Evolutionary conservation across 2,329 filamentous ascomycete species (phyloP).

Genomic region (Incumbomyces delicatus): DNA sequence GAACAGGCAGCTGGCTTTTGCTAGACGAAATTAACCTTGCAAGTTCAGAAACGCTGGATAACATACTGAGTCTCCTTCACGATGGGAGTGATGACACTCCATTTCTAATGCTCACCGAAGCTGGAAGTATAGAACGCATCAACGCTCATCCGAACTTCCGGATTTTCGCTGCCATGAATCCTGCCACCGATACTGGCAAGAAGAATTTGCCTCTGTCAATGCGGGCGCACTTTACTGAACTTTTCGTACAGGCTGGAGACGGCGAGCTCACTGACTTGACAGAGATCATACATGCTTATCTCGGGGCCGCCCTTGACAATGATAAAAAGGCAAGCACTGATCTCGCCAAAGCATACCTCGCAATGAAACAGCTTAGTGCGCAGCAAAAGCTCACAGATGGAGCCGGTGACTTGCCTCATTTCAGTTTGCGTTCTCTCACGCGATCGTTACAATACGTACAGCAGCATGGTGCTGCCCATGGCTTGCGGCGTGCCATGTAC

Average conservation of each 20-base stretch:
- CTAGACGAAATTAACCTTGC: constrained; percentile 96
- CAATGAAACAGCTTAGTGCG: constrained; percentile 70
- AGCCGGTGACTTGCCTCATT: constrained; percentile 90
- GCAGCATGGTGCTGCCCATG: constrained; percentile 74
- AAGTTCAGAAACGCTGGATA: constrained; percentile 87
- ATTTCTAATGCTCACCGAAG: constrained; percentile 83
- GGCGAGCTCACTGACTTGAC: constrained; percentile 75
- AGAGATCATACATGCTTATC: constrained; percentile 77
- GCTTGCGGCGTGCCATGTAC: constrained; percentile 72
- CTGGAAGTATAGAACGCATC: constrained; percentile 83
- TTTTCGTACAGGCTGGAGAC: constrained; percentile 89
- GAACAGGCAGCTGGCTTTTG: constrained; percentile 94
- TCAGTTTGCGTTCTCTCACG: constrained; percentile 88
- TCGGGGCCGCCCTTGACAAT: constrained; percentile 60
- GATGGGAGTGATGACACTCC: constrained; percentile 62
- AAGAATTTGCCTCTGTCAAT: constrained; percentile 83
- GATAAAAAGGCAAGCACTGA: constrained; percentile 68
- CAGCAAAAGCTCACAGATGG: constrained; percentile 85
- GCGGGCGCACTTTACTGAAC: constrained; percentile 84
- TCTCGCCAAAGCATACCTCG: constrained; percentile 77
- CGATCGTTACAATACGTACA: constrained; percentile 80
- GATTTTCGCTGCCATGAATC: constrained; percentile 98
- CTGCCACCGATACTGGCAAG: constrained; percentile 93
- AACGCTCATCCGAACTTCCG: constrained; percentile 85
- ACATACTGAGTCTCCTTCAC: constrained; percentile 76